phyloP scores from a whole-genome alignment of 495 filamentous ascomycete species.

The Amphirosellinia nigrospora region DNA sequence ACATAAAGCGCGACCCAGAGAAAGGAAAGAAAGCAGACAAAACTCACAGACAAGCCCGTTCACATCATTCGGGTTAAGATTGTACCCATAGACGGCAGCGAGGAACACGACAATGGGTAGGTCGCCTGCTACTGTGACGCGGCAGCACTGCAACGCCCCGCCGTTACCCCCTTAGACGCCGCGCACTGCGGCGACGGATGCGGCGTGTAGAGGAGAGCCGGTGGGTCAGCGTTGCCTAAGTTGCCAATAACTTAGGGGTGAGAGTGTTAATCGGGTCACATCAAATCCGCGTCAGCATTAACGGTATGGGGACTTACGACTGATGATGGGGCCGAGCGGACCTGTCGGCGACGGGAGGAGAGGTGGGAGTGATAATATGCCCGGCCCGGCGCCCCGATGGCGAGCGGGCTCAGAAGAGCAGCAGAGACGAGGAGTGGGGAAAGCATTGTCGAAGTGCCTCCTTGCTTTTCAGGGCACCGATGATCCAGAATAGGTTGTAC shows the following conservation, averaged over 20 bases:
- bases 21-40: neutral
- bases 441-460: constrained; percentile 12
- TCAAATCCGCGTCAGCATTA: too few relatives aligned
- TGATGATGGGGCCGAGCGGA: constrained; percentile 13
- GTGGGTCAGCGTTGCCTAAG: constrained; percentile 19
- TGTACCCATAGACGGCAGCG: constrained; percentile 34
- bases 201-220: constrained; percentile 19
- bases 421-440: neutral
- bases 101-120: constrained; percentile 36
- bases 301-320: neutral
- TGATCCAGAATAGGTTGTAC: neutral
- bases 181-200: constrained; percentile 38
- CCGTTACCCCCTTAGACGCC: constrained; percentile 26
- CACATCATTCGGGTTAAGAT: constrained; percentile 42
- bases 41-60: constrained; percentile 43
- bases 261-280: neutral
- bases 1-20: neutral
- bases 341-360: constrained; percentile 17
- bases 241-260: constrained; percentile 13
- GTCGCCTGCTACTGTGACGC: constrained; percentile 39
- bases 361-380: neutral
- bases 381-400: neutral
- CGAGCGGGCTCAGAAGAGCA: constrained; percentile 3
- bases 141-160: constrained; percentile 41
- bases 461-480: neutral